Conservation (phyloP, 257 asterid genomes). For the Solanum ossicruentum region DNA sequence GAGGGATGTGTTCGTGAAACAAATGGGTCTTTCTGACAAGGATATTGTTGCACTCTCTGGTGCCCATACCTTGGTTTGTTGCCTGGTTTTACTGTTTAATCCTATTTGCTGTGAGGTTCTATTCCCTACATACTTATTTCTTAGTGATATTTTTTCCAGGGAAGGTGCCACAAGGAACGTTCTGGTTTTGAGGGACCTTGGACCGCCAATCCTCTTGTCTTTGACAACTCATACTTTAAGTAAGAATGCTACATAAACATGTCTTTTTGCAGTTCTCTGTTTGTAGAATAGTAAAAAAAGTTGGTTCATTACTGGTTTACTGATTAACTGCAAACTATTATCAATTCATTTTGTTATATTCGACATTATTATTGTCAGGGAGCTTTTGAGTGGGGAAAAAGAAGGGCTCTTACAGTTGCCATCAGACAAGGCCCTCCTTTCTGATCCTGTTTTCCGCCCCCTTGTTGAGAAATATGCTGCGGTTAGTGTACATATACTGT, state of each 20-base stretch:
- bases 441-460: slow-evolving; percentile 57
- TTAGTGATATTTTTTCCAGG: slow-evolving; percentile 21
- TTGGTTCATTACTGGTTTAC: too few relatives aligned
- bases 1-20: slow-evolving; percentile 73
- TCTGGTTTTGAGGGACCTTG: slow-evolving; percentile 91
- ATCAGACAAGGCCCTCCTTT: slow-evolving; percentile 63
- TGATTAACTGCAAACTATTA: not conserved
- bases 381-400: slow-evolving; percentile 63
- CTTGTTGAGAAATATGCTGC: slow-evolving; percentile 67
- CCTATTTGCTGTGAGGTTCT: not conserved
- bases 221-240: slow-evolving; percentile 72
- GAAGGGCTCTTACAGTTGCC: slow-evolving; percentile 72
- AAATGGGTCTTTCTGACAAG: slow-evolving; percentile 73
- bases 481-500: slow-evolving; percentile 15
- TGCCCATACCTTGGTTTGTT: slow-evolving; percentile 75
- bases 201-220: slow-evolving; percentile 72
- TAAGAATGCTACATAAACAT: slow-evolving; percentile 3
- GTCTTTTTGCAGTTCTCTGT: not conserved
- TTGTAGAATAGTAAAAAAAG: not conserved
- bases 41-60: slow-evolving; percentile 88
- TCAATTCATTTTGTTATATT: not conserved
- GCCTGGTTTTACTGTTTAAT: not conserved
- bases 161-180: slow-evolving; percentile 83
- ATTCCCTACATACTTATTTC: not conserved
- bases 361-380: slow-evolving; percentile 21